phyloP scores from a whole-genome alignment of 2,329 filamentous ascomycete genomes.

The Xylariaceae sp. region DNA sequence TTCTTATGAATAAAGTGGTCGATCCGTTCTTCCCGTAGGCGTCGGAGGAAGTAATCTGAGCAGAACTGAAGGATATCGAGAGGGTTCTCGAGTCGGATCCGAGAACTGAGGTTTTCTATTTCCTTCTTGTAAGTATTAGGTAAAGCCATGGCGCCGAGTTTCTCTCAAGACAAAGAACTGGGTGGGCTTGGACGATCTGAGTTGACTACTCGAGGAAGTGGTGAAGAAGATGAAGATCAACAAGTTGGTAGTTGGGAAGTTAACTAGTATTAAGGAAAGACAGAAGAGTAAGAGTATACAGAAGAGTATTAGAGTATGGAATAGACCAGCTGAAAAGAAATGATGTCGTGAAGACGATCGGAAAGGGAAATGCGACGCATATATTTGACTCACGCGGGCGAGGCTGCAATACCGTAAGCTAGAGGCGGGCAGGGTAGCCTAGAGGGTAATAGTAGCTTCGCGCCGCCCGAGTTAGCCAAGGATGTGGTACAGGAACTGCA shows the following conservation, averaged over 20 bases:
- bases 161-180: not conserved
- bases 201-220: not conserved
- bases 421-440: constrained; percentile 8
- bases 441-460: constrained; percentile 19
- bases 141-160: constrained; percentile 37
- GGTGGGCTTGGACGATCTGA: not conserved
- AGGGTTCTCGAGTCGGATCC: constrained; percentile 54
- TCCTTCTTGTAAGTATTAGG: constrained; percentile 55
- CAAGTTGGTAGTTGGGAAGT: not conserved
- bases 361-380: constrained; percentile 1
- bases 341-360: not conserved
- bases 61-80: constrained; percentile 65
- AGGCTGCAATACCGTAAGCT: constrained; percentile 12
- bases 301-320: not conserved
- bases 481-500: constrained; percentile 7
- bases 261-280: not conserved
- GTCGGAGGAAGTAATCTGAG: constrained; percentile 61
- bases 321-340: constrained; percentile 5
- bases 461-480: constrained; percentile 25
- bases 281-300: not conserved
- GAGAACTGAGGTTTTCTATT: constrained; percentile 57
- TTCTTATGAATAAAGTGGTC: constrained; percentile 34
- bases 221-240: not conserved
- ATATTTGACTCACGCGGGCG: constrained; percentile 8
- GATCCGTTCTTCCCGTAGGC: constrained; percentile 60